Percentiles rank a stretch among this genome's conserved stretches.
Conservation (phyloP, 1,139 yeast species). For the Candida mesenterica region DNA sequence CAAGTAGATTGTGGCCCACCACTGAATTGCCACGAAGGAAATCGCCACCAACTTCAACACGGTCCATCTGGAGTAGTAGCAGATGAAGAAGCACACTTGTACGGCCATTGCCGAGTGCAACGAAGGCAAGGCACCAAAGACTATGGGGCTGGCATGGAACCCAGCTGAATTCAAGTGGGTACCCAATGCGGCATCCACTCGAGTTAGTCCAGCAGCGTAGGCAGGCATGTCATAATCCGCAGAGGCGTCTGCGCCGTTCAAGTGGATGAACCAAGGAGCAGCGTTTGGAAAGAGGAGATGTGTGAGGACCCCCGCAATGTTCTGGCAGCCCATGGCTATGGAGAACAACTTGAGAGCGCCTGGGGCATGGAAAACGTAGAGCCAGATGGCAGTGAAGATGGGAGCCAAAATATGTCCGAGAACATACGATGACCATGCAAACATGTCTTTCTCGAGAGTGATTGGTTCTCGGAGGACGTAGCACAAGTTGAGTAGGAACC, state of each 20-base stretch:
- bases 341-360: slow-evolving; percentile 55
- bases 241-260: slow-evolving; percentile 52
- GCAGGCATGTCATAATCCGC: slow-evolving; percentile 64
- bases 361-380: slow-evolving; percentile 66
- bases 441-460: slow-evolving; percentile 41
- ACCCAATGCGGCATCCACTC: slow-evolving; percentile 63
- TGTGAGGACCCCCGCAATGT: slow-evolving; percentile 57
- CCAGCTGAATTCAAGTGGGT: slow-evolving; percentile 62
- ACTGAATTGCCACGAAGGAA: slow-evolving; percentile 49
- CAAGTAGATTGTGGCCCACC: slow-evolving; percentile 75
- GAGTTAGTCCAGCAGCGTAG: slow-evolving; percentile 65
- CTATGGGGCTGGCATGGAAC: slow-evolving; percentile 65
- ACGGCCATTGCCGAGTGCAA: slow-evolving; percentile 65
- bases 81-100: slow-evolving; percentile 47
- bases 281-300: slow-evolving; percentile 65
- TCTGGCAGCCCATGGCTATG: slow-evolving; percentile 56
- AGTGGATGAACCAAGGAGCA: slow-evolving; percentile 69
- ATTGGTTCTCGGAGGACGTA: slow-evolving; percentile 34
- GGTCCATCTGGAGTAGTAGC: slow-evolving; percentile 41
- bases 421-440: slow-evolving; percentile 63
- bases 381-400: slow-evolving; percentile 58
- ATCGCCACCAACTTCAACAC: slow-evolving; percentile 33
- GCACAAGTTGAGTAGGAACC: slow-evolving; percentile 43
- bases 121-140: slow-evolving; percentile 70
- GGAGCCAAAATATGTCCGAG: slow-evolving; percentile 60